These are phyloP conservation scores for Phytophthora syringae DNA, from an alignment of 352 stramenopile genomes.

Conservation along the genomic window DNA sequence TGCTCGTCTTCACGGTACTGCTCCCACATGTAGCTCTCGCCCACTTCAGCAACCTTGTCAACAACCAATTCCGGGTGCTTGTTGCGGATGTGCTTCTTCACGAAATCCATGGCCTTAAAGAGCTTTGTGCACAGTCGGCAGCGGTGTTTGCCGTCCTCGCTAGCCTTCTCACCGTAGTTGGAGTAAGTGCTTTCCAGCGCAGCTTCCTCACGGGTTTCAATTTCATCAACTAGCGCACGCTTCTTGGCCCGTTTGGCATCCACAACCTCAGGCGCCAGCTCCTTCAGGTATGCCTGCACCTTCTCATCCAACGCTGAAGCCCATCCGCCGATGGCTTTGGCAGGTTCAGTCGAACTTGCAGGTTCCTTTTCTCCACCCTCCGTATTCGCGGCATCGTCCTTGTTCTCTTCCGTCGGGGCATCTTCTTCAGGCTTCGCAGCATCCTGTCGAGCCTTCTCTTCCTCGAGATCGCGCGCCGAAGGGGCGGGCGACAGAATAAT, in stretches of 20 bases:
- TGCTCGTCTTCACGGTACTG: conserved; percentile 85
- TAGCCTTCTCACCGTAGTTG: conserved; percentile 86
- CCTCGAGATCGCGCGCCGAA: conserved; percentile 74
- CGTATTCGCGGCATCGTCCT: conserved; percentile 24
- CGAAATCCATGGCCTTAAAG: conserved; percentile 89
- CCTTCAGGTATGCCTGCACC: conserved; percentile 69
- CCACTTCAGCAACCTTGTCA: conserved; percentile 82
- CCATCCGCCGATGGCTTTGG: conserved; percentile 73
- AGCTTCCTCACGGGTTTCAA: conserved; percentile 74
- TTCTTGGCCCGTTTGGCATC: conserved; percentile 61
- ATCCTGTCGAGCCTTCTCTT: conserved; percentile 74
- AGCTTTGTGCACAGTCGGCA: conserved; percentile 88
- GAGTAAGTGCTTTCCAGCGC: conserved; percentile 78
- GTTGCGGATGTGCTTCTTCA: conserved; percentile 91
- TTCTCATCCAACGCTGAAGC: conserved; percentile 79
- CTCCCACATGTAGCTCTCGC: conserved; percentile 90
- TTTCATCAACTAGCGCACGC: conserved; percentile 71
- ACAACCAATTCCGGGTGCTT: conserved; percentile 86
- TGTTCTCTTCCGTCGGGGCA: conserved; percentile 27
- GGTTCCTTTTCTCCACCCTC: conserved; percentile 32
- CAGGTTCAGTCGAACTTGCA: conserved; percentile 23
- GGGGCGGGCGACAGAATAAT: conserved; percentile 78
- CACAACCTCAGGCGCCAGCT: conserved; percentile 58
- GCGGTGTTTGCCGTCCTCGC: conserved; percentile 83
- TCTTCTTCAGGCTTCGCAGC: conserved; percentile 29